Percentiles rank a stretch among this genome's conserved stretches.
phyloP scores from a whole-genome alignment of 768 basidiomycete species.

The Naganishia kalamii region DNA sequence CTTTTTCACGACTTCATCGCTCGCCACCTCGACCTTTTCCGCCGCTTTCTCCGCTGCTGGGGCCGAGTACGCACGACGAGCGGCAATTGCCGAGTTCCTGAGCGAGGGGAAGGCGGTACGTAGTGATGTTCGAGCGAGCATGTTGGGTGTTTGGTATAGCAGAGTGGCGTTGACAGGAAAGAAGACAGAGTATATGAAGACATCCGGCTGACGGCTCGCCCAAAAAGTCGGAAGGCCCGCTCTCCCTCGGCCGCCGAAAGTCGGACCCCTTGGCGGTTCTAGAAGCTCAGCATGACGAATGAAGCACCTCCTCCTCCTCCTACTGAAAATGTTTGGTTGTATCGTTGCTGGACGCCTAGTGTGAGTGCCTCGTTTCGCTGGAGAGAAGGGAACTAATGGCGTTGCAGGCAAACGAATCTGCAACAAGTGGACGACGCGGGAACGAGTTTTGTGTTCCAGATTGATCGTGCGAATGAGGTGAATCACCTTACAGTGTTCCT shows the following conservation, averaged over 20 bases:
- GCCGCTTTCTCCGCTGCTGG: conserved; percentile 15
- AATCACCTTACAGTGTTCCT: conserved; percentile 46
- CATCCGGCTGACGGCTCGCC: background rate
- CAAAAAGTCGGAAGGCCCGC: background rate
- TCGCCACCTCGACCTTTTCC: conserved; percentile 26
- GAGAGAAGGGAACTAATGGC: background rate
- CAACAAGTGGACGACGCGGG: conserved; percentile 39
- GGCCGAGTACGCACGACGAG: background rate
- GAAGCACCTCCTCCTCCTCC: too few species aligned
- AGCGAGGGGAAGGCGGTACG: background rate
- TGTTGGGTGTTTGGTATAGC: background rate
- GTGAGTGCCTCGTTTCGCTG: conserved; percentile 26
- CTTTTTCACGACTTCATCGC: conserved; percentile 33
- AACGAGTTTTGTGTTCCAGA: conserved; percentile 43
- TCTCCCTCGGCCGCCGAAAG: background rate
- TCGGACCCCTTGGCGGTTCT: too few species aligned
- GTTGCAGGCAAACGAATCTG: conserved; percentile 43
- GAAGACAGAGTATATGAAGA: background rate
- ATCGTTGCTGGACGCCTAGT: conserved; percentile 44
- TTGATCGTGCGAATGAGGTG: conserved; percentile 43
- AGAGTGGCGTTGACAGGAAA: background rate
- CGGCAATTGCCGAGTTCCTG: background rate
- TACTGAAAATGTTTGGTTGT: conserved; percentile 40
- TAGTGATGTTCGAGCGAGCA: conserved; percentile 7
- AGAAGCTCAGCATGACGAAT: too few species aligned